phyloP scores from a whole-genome alignment of 106 monocot species.

The Allium cepa region DNA sequence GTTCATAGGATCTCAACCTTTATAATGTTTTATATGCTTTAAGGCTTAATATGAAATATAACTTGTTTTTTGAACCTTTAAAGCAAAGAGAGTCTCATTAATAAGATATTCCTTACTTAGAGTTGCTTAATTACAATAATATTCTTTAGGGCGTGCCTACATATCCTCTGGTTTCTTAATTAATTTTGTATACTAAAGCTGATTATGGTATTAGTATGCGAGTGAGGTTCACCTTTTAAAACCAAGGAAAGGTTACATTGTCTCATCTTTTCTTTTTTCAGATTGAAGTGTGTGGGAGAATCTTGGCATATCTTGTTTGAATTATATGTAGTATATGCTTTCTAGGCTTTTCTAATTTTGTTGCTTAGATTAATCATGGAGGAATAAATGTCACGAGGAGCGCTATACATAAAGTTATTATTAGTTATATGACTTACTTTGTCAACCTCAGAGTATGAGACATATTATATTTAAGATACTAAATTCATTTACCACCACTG shows the following conservation, averaged over 20 bases:
- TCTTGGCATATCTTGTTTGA: constrained; percentile 63
- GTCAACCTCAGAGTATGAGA: constrained; percentile 1
- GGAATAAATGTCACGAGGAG: constrained; percentile 20
- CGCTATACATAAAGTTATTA: no score
- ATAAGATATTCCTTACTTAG: constrained; percentile 79
- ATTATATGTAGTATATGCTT: constrained; percentile 63
- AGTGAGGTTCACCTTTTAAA: constrained; percentile 39
- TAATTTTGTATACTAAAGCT: constrained; percentile 22
- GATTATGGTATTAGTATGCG: neutral
- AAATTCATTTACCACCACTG: no score
- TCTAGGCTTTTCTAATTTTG: constrained; percentile 14
- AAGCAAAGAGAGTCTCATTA: neutral
- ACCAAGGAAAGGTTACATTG: constrained; percentile 25
- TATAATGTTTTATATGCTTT: constrained; percentile 30
- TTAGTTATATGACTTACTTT: constrained; percentile 1
- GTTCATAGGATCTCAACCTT: constrained; percentile 27
- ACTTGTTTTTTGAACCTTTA: constrained; percentile 11
- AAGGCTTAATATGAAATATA: constrained; percentile 11
- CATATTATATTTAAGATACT: no score
- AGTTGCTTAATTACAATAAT: constrained; percentile 8
- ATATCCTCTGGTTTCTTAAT: constrained; percentile 4
- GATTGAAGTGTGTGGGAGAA: constrained; percentile 19
- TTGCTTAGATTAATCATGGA: constrained; percentile 40
- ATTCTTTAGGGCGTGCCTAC: constrained; percentile 10
- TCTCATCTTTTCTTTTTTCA: constrained; percentile 5